Base-by-base conservation (phyloP, 495 filamentous ascomycete genomes). In the Penicillium silybi region DNA sequence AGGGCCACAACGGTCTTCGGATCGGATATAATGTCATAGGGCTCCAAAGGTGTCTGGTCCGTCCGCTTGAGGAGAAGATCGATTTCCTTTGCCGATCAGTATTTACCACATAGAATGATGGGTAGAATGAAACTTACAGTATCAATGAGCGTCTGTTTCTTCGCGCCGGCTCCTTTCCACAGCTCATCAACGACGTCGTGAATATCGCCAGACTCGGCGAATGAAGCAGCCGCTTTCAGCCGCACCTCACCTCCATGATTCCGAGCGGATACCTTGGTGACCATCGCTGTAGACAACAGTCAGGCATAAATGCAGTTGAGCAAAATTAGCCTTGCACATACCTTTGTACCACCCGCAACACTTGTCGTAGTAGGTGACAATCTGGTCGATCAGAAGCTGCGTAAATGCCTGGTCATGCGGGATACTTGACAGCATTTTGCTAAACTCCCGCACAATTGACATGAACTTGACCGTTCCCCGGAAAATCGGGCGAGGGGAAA, bases 351-450 rank as follows among this genome's bases (percentile, higher is more conserved):
- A 97, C 29, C 82, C 83, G 63, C 80, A 87, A 63, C 95, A 99
- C 58, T 90, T 85, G 54, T 95, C 90, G 52, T 91, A 95, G 62
- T 96, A 97, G 8, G 86, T 84, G 43, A 86, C 76, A 74, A 99
- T 89, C 66, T 97, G 88, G 3, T 83, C 85, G 54, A 97, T 89
- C 52, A 97, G 86, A 27, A 97, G 79, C 56, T 90, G 84, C 18
- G 87, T 92, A 35, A 97, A 91, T n/a, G 90, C 87, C 69, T 96
- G 89, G 64, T 99, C 93, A 59, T 96, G 95, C 10, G 93, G 95
- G 52, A 99, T 90, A 29, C 86, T 93, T 46, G 91, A 90, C 25
- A 99, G 77, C 88, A 99, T 91, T 56, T 85, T 86, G 71, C 93
- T 96, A 53, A 99, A 96, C 20, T 88, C 88, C 6, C 84, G 87